Evolutionary conservation across 305 asterid genomes (phyloP).

Genomic region (Solanum hybrid): DNA sequence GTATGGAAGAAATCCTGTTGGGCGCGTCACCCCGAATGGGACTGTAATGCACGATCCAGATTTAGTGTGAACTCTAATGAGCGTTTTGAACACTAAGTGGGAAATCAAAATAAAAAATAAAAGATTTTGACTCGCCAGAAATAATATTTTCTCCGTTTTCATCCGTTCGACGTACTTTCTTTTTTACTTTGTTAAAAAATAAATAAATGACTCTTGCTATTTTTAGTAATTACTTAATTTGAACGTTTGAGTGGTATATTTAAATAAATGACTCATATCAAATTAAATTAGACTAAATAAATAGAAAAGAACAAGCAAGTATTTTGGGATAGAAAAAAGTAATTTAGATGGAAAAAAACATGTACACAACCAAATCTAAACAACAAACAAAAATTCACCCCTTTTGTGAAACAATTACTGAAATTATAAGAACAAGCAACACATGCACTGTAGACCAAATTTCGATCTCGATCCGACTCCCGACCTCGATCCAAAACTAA

Average conservation of each 20-base stretch:
- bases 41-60: accelerated
- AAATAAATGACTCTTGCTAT: not conserved
- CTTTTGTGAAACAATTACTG: not conserved
- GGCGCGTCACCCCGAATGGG: accelerated
- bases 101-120: no score
- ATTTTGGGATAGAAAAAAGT: not conserved
- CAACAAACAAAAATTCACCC: not conserved
- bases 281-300: no score
- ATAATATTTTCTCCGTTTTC: not conserved
- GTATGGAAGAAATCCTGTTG: accelerated
- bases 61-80: accelerated
- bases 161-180: no score
- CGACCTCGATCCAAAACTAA: not conserved
- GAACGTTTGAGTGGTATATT: not conserved
- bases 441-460: not conserved
- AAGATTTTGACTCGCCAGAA: not conserved
- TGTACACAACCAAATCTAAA: not conserved
- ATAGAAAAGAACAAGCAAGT: not conserved
- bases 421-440: not conserved
- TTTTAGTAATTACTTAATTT: not conserved
- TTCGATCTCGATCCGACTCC: not conserved
- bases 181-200: no score
- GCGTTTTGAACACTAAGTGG: not conserved
- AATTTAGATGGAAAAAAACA: not conserved
- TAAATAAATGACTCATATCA: no score